Percentiles rank a stretch among this genome's conserved stretches.
Evolutionary conservation across 2,329 filamentous ascomycete genomes (phyloP).

Genomic region (Penicillium sp.): DNA sequence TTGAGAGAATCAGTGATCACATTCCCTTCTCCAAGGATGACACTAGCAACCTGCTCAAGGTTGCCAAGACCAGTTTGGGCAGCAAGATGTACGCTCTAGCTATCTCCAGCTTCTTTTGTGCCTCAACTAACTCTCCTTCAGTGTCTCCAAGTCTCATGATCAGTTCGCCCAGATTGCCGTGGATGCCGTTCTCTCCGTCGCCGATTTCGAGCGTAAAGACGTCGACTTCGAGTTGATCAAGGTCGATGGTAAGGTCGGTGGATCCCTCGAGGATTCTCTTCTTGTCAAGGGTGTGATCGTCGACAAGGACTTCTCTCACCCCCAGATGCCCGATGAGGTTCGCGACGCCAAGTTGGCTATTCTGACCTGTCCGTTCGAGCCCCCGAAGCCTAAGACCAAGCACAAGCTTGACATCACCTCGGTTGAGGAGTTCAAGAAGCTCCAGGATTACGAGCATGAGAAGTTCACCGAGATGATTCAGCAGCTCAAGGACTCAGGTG

Average conservation of each 20-base stretch:
- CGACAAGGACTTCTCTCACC: conserved; percentile 99
- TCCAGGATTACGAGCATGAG: conserved; percentile 91
- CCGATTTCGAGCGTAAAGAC: conserved; percentile 92
- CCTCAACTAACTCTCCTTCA: conserved; percentile 19
- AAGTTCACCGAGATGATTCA: conserved; percentile 99
- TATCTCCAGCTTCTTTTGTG: conserved; percentile 12
- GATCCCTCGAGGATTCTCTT: conserved; percentile 86
- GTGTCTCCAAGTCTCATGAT: conserved; percentile 94
- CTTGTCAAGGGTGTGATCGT: conserved; percentile 97
- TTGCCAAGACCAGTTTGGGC: conserved; percentile 91
- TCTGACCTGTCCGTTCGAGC: conserved; percentile 95
- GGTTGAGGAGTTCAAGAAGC: conserved; percentile 97
- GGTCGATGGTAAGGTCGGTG: conserved; percentile 97
- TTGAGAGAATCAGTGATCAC: conserved; percentile 89
- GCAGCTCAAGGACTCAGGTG: conserved; percentile 95
- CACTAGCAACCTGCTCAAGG: conserved; percentile 85
- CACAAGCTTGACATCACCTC: conserved; percentile 97
- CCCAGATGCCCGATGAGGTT: conserved; percentile 97
- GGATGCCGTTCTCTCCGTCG: conserved; percentile 93
- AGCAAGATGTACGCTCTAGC: conserved; percentile 74
- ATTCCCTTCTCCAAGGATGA: conserved; percentile 81
- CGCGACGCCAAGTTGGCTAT: conserved; percentile 96
- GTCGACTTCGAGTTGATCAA: conserved; percentile 99
- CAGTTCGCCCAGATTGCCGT: conserved; percentile 97
- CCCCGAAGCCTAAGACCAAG: conserved; percentile 99